These are phyloP conservation scores for Odonthalia washingtoniensis DNA, from an alignment of 31 red algal genomes.

Conservation along the genomic window DNA sequence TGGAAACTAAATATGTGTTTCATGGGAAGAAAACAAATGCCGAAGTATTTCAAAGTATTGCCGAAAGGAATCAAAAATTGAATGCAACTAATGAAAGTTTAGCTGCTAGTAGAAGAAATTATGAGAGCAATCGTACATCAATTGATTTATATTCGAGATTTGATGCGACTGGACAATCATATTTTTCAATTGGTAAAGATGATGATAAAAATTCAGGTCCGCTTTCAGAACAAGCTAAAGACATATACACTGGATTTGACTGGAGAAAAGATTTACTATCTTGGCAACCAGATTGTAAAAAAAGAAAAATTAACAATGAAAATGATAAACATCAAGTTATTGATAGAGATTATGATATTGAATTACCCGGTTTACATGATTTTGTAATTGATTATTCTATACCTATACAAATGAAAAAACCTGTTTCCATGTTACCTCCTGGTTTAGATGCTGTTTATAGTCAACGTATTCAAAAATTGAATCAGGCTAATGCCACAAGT, in stretches of 20 bases:
- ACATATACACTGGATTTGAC: constrained; percentile 26
- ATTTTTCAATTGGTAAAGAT: constrained; percentile 64
- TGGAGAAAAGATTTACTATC: constrained; percentile 52
- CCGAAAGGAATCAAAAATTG: constrained; percentile 63
- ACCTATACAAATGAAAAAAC: constrained; percentile 9
- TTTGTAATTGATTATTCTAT: not conserved
- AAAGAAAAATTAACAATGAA: constrained; percentile 30
- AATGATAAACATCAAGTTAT: too few relatives aligned
- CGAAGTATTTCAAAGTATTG: constrained; percentile 59
- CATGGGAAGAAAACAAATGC: constrained; percentile 35
- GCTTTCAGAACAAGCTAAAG: not conserved
- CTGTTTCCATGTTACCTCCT: constrained; percentile 7
- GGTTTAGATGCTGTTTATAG: constrained; percentile 62
- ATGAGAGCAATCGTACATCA: constrained; percentile 30
- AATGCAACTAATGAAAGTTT: constrained; percentile 60
- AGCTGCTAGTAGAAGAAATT: constrained; percentile 42
- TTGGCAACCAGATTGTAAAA: constrained; percentile 43
- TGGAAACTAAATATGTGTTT: constrained; percentile 56
- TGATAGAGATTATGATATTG: constrained; percentile 37
- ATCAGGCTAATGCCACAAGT: not conserved
- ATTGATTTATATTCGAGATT: constrained; percentile 70
- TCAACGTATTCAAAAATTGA: not conserved
- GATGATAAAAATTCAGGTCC: not conserved
- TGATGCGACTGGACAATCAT: constrained; percentile 75
- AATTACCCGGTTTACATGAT: constrained; percentile 45